Percentiles rank a stretch among this genome's conserved stretches.
Evolutionary conservation across 1,284 basidiomycete genomes (phyloP).

Genomic region (Cutaneotrichosporon sp.): DNA sequence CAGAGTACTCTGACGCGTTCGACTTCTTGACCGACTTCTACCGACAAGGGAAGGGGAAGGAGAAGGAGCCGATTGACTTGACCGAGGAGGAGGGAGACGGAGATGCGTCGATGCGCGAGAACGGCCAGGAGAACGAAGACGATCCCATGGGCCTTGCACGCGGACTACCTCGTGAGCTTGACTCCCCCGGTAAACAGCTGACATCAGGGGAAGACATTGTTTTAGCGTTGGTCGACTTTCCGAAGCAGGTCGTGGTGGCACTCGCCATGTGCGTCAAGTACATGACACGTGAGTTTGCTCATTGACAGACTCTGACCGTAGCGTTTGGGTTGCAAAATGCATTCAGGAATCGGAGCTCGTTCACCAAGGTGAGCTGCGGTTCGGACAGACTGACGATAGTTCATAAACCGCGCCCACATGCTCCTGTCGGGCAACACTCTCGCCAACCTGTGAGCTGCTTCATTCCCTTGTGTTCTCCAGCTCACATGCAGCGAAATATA

Average conservation of each 20-base stretch:
- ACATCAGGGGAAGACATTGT: constrained; percentile 34
- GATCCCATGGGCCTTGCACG: constrained; percentile 20
- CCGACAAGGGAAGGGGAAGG: constrained; percentile 17
- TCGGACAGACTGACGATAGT: constrained; percentile 44
- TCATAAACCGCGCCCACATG: constrained; percentile 77
- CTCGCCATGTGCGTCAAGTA: constrained; percentile 73
- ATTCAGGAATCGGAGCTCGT: constrained; percentile 69
- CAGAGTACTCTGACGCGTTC: constrained; percentile 69
- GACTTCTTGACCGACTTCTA: constrained; percentile 69
- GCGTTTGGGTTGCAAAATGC: constrained; percentile 71
- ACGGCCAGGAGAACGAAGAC: background rate
- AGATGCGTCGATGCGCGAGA: constrained; percentile 7
- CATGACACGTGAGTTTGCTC: constrained; percentile 53
- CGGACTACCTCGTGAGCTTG: constrained; percentile 25
- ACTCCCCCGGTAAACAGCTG: background rate
- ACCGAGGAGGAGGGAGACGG: constrained; percentile 23
- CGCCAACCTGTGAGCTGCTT: constrained; percentile 65
- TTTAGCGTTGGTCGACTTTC: constrained; percentile 61
- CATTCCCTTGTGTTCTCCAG: no score
- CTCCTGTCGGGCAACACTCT: constrained; percentile 83
- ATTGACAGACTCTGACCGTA: constrained; percentile 7
- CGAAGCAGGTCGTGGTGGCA: constrained; percentile 58
- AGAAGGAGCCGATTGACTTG: constrained; percentile 22
- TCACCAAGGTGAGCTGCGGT: constrained; percentile 52
- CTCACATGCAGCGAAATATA: constrained; percentile 65